These are phyloP conservation scores for Yamadazyma dushanensis DNA, from an alignment of 1,139 yeast species.

Conservation along the genomic window DNA sequence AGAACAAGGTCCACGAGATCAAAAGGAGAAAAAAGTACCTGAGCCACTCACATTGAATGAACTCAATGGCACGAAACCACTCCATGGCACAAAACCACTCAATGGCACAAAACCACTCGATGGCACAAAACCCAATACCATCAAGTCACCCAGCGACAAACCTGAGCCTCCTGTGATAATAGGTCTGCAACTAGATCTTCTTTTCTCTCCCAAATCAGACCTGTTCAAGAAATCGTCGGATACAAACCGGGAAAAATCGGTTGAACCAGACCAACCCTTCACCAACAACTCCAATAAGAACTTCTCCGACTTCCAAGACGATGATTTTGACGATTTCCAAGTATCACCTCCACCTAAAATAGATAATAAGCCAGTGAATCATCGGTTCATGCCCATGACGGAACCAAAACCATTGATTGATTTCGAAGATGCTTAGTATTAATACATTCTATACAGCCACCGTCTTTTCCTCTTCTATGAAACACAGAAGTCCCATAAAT, in stretches of 20 bases:
- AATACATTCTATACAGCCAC: not conserved
- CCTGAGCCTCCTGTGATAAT: not conserved
- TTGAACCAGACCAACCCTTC: not conserved
- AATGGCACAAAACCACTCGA: too few relatives aligned
- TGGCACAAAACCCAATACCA: too few relatives aligned
- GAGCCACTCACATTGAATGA: too few relatives aligned
- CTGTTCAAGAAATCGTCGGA: not conserved
- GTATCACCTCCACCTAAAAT: conserved; percentile 15
- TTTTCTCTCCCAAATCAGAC: not conserved
- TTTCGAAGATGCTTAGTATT: not conserved
- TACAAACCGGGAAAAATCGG: not conserved
- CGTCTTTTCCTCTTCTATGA: conserved; percentile 66
- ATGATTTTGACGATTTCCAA: conserved; percentile 23
- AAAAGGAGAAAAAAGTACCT: not conserved
- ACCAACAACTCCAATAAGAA: conserved; percentile 2
- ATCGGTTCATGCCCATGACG: conserved; percentile 14
- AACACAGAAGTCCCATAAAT: conserved; percentile 83
- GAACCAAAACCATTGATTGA: conserved; percentile 18
- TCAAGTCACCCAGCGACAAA: not conserved
- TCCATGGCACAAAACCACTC: too few relatives aligned
- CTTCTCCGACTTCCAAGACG: conserved; percentile 10
- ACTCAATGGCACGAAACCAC: too few relatives aligned
- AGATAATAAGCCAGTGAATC: conserved; percentile 8
- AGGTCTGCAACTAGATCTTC: conserved; percentile 1
- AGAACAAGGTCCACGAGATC: not conserved